A percentile compares a stretch with the other conserved stretches of the same genome.
phyloP scores from a whole-genome alignment of 768 basidiomycete genomes.

The Rhodotorula graminis region DNA sequence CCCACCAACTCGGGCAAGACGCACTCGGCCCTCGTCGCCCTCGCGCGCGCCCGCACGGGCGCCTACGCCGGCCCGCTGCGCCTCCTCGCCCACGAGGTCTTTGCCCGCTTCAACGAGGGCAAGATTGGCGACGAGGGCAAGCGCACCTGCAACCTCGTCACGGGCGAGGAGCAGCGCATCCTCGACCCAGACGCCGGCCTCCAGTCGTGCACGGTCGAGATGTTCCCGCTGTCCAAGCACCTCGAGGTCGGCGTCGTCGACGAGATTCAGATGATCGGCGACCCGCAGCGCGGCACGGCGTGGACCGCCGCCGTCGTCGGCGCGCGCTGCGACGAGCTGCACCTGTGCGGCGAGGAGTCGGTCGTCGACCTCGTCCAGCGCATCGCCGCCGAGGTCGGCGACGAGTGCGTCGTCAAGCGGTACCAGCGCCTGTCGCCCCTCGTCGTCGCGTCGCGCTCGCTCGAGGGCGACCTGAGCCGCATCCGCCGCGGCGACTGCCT shows the following conservation, averaged over 20 bases:
- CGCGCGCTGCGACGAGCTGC: slow-evolving; percentile 69
- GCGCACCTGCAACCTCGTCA: slow-evolving; percentile 75
- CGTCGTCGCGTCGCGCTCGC: slow-evolving; percentile 59
- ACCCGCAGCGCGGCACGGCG: slow-evolving; percentile 66
- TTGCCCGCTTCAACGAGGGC: slow-evolving; percentile 81
- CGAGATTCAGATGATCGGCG: slow-evolving; percentile 93
- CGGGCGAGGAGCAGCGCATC: slow-evolving; percentile 81
- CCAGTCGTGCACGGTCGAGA: slow-evolving; percentile 87
- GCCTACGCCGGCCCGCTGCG: slow-evolving; percentile 87
- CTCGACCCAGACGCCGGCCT: slow-evolving; percentile 59
- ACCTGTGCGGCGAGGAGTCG: slow-evolving; percentile 92
- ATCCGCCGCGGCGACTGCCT: slow-evolving; percentile 82
- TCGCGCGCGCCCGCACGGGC: slow-evolving; percentile 68
- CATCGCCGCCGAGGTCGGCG: slow-evolving; percentile 70
- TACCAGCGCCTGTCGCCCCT: slow-evolving; percentile 86
- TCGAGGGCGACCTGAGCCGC: slow-evolving; percentile 59
- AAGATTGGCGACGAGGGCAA: slow-evolving; percentile 70
- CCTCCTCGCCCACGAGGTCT: slow-evolving; percentile 91
- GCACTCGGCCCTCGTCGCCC: slow-evolving; percentile 79
- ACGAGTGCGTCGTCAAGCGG: slow-evolving; percentile 70
- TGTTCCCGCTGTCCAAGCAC: slow-evolving; percentile 55
- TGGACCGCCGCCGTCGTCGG: slow-evolving; percentile 84
- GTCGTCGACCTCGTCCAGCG: slow-evolving; percentile 72
- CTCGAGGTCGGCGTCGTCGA: slow-evolving; percentile 85
- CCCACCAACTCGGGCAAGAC: slow-evolving; percentile 99